Conservation (phyloP, 2,329 filamentous ascomycete genomes). For the Coniochaeta sp. region DNA sequence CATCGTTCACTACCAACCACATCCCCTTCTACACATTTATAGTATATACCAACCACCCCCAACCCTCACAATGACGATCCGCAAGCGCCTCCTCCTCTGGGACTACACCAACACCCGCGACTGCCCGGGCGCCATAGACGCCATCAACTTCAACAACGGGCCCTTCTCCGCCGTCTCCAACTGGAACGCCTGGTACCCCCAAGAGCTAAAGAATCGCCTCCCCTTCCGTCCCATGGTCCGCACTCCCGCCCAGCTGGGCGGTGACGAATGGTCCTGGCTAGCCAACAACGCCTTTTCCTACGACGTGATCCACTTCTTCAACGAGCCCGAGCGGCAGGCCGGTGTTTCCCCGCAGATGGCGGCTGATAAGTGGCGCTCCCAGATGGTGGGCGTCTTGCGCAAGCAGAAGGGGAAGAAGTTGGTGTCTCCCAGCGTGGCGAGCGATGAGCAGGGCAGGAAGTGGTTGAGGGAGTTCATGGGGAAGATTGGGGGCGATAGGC, state of each 20-base stretch:
- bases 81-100: slow-evolving; percentile 34
- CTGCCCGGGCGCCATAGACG: slow-evolving; percentile 24
- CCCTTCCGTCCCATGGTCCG: slow-evolving; percentile 36
- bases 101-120: slow-evolving; percentile 33
- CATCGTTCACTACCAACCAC: not conserved
- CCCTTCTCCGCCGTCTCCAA: slow-evolving; percentile 29
- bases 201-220: slow-evolving; percentile 24
- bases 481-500: slow-evolving; percentile 21
- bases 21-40: not conserved
- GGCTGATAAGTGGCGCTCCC: slow-evolving; percentile 27
- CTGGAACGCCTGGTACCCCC: slow-evolving; percentile 33
- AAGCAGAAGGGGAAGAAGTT: slow-evolving; percentile 22
- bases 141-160: slow-evolving; percentile 23
- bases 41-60: not conserved
- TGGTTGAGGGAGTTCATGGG: slow-evolving; percentile 36
- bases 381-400: slow-evolving; percentile 25
- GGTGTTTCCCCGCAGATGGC: slow-evolving; percentile 26
- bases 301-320: slow-evolving; percentile 33
- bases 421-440: slow-evolving; percentile 29
- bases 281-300: slow-evolving; percentile 18
- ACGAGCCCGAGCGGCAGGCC: slow-evolving; percentile 35
- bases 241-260: slow-evolving; percentile 24
- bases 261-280: slow-evolving; percentile 28
- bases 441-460: slow-evolving; percentile 26
- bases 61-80: slow-evolving; percentile 17